Evolutionary conservation across 2,329 filamentous ascomycete species (phyloP), one percentile per base, ranked within the genome.

Genomic region (Cytospora schulzeri): DNA sequence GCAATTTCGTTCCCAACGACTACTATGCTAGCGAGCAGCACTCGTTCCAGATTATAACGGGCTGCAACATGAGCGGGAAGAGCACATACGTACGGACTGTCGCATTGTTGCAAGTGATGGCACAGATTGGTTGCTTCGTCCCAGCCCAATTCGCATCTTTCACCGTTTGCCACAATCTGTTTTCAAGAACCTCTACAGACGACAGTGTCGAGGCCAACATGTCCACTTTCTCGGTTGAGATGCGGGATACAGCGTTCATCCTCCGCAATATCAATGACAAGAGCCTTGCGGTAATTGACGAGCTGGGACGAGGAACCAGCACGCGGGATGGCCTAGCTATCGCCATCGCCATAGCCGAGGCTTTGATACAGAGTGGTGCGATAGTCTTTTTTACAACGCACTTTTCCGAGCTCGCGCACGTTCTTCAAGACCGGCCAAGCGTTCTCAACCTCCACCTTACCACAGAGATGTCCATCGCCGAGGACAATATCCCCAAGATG

Each of bases 31-130:
- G 89, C 0, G 84, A 90, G 38, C 88, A 94, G 66, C 88, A 88
- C 41, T 87, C 93, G 1, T 96, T 97, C 71, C 93, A 98, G 69
- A 90, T 98, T 67, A 89, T 99, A 68, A 98, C 94, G 0, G 94
- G 95, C 4, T 96, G 92, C 74, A 99, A 99, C 71, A 99, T 99
- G 95, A 96, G 92, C 70, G 95, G 93, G 0, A 99, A 98, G 75
- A 96, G 91, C 68, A 99, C 93, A 0, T 98, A 97, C 72, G 97
- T 98, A 67, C 88, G 92, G 57, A 89, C 91, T 1, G 82, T 96
- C 28, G 91, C 94, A 0, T 79, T 99, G 35, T 86, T 96, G 72
- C 87, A 91, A 53, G 88, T 99, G 64, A 97, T 99, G 93, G 92
- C 92, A 0, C 95, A 99, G 71, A 88, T 97, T 59, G 94, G 93